Conservation (phyloP, 176 grass and related monocot genomes). For the Dactylis glomerata region DNA sequence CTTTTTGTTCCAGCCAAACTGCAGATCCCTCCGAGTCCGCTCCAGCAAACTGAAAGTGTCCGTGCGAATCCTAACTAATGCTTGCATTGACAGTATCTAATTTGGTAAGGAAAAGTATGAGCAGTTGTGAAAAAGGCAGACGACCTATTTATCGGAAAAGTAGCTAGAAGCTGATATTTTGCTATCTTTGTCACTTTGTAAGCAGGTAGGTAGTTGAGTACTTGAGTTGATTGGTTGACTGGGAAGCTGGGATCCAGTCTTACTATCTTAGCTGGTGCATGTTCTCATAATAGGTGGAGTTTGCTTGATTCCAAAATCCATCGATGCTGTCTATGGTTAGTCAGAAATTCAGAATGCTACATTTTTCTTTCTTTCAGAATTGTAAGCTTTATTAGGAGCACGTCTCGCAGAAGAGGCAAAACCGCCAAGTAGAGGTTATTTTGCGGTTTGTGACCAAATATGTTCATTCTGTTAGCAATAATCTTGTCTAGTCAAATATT, state of each 20-base stretch:
- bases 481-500: too few species aligned
- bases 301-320: constrained; percentile 3
- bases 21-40: neutral
- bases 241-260: constrained; percentile 21
- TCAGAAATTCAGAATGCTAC: too few species aligned
- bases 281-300: constrained; percentile 18
- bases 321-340: too few species aligned
- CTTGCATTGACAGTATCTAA: constrained; percentile 21
- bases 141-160: constrained; percentile 18
- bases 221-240: neutral
- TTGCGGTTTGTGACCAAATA: too few species aligned
- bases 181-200: neutral
- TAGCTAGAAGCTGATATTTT: neutral
- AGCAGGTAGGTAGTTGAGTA: neutral
- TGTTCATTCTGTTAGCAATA: too few species aligned
- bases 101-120: constrained; percentile 21
- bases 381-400: too few species aligned
- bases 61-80: constrained; percentile 16
- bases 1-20: constrained; percentile 33
- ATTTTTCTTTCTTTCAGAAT: too few species aligned
- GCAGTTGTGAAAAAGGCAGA: constrained; percentile 6
- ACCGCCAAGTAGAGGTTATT: too few species aligned
- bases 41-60: neutral
- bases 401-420: too few species aligned
- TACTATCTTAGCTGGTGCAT: too few species aligned